Base-by-base conservation (phyloP, 192 early-diverging fungal genomes). In the Coemansia sp. region DNA sequence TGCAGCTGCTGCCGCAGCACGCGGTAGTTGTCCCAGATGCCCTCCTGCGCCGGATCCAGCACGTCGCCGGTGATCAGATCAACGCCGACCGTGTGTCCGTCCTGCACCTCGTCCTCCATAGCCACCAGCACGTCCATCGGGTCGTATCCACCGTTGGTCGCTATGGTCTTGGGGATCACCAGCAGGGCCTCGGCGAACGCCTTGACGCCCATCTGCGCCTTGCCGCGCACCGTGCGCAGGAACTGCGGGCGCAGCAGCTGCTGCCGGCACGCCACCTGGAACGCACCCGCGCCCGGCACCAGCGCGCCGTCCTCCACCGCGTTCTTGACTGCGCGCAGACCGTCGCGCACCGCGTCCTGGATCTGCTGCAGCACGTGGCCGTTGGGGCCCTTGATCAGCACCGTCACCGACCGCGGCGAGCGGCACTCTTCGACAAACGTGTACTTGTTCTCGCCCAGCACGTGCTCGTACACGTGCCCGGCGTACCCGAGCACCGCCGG, bases 1-100 rank as follows among this genome's bases (percentile, higher is more conserved):
- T 97, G 90, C 44, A 99, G 80, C 90, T 97, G 87, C 68, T 97
- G 91, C 27, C 93, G 82, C 51, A 92, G 80, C 35, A 99, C 97
- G 34, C 95, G 87, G 81, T 97, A 97, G 80, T 98, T 98, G 69
- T 98, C 93, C 90, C 90, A 97, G 48, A 99, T 91, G 37, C 97
- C 97, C 65, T 97, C 91, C 32, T 85, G 65, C 40, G 81, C 70
- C 2, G 97, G 97, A 55, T 99, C 94, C 65, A 94, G 64, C 25
- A 91, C 86, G 60, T 95, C 94, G 29, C 97, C 95, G 0, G 92
- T 94, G 45, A 86, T 86, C 52, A 99, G 82, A 64, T 99, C 95
- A 18, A 97, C 70, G 34, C 97, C 95, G 5, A 93, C 97, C 51
- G 85, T 67, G 50, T 98, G 94, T 6, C 93, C 97, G 4, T 87